These are phyloP conservation scores for Pseudomassariella vexata DNA, from an alignment of 2,329 filamentous ascomycete species.

Conservation along the genomic window DNA sequence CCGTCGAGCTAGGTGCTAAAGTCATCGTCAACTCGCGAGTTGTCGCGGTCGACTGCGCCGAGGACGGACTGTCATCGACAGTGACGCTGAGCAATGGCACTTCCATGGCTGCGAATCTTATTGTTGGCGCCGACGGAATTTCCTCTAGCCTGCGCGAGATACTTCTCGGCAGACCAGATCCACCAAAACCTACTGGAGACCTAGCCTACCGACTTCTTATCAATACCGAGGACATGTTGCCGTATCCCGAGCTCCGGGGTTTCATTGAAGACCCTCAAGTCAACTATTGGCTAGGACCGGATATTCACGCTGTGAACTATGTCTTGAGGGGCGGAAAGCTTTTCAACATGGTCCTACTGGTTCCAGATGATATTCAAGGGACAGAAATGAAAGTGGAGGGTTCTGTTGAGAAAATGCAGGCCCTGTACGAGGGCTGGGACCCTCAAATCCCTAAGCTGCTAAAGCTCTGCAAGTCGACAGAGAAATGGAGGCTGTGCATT, in stretches of 20 bases:
- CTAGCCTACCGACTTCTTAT: conserved; percentile 43
- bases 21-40: conserved; percentile 39
- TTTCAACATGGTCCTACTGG: conserved; percentile 45
- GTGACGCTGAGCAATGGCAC: conserved; percentile 32
- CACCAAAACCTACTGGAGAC: conserved; percentile 42
- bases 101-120: conserved; percentile 31
- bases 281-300: conserved; percentile 47
- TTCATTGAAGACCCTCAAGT: conserved; percentile 42
- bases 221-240: conserved; percentile 35
- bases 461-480: conserved; percentile 48
- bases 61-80: conserved; percentile 26
- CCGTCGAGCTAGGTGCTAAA: conserved; percentile 38
- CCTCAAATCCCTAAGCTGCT: conserved; percentile 50
- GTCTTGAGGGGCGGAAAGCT: conserved; percentile 39
- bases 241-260: conserved; percentile 36
- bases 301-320: conserved; percentile 47
- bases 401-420: conserved; percentile 31
- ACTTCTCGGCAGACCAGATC: conserved; percentile 36
- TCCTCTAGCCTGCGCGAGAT: conserved; percentile 36
- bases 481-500: conserved; percentile 39
- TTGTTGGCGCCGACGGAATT: conserved; percentile 43
- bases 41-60: conserved; percentile 29
- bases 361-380: conserved; percentile 42
- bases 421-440: conserved; percentile 52
- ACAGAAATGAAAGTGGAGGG: conserved; percentile 30